Evolutionary conservation across 352 stramenopile genomes (phyloP).

Genomic region (Phytophthora crassamura): DNA sequence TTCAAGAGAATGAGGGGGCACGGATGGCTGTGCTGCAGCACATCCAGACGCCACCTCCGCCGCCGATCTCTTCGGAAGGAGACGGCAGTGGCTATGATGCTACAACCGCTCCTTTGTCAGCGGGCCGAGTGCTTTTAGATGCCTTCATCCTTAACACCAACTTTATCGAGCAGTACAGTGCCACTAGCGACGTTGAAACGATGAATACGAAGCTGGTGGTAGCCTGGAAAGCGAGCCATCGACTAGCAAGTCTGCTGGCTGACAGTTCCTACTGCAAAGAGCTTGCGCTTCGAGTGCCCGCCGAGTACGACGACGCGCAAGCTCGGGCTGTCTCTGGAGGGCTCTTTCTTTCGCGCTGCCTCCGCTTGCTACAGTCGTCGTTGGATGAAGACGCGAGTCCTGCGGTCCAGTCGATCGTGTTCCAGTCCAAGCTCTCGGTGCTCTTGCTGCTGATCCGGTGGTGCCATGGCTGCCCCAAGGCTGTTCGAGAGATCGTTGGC

Average conservation of each 20-base stretch:
- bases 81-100: slow-evolving; percentile 24
- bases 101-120: slow-evolving; percentile 25
- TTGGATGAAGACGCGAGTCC: slow-evolving; percentile 6
- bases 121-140: slow-evolving; percentile 62
- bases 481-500: slow-evolving; percentile 61
- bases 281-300: slow-evolving; percentile 69
- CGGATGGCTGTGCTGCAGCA: slow-evolving; percentile 81
- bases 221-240: slow-evolving; percentile 76
- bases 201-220: slow-evolving; percentile 39
- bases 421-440: slow-evolving; percentile 61
- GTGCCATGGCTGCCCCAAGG: slow-evolving; percentile 64
- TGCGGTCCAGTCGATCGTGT: slow-evolving; percentile 45
- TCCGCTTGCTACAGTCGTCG: slow-evolving; percentile 45
- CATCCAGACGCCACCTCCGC: slow-evolving; percentile 55
- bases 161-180: slow-evolving; percentile 33
- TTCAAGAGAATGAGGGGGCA: slow-evolving; percentile 66
- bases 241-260: slow-evolving; percentile 52
- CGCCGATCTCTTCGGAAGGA: slow-evolving; percentile 9
- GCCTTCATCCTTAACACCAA: slow-evolving; percentile 60
- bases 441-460: slow-evolving; percentile 65
- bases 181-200: slow-evolving; percentile 17
- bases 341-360: slow-evolving; percentile 68
- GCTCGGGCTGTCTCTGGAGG: slow-evolving; percentile 60
- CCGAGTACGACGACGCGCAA: slow-evolving; percentile 49
- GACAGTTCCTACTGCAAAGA: slow-evolving; percentile 74